Conservation (phyloP, 805 yeast genomes). For the Ascoidea asiatica region DNA sequence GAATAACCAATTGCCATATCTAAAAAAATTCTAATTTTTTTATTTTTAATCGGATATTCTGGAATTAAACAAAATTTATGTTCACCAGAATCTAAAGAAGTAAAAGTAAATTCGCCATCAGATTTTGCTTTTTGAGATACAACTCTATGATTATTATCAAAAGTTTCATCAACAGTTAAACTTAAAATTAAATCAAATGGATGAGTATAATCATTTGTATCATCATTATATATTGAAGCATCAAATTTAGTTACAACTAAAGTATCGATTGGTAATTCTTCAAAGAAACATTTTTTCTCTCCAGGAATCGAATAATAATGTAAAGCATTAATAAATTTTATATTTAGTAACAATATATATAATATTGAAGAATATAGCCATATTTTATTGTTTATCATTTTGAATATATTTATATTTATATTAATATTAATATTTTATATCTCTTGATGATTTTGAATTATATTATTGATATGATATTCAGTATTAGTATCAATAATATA, state of each 20-base stretch:
- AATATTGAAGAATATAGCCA: too few species aligned
- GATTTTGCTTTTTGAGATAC: slow-evolving; percentile 50
- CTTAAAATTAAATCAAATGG: slow-evolving; percentile 30
- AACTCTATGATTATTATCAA: slow-evolving; percentile 73
- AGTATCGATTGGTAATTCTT: slow-evolving; percentile 67
- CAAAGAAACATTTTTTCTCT: slow-evolving; percentile 70
- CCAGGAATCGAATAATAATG: slow-evolving; percentile 75
- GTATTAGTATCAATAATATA: too few species aligned
- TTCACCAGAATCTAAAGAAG: slow-evolving; percentile 74
- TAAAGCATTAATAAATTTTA: slow-evolving; percentile 27
- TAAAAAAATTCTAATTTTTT: slow-evolving; percentile 55
- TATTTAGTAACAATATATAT: too few species aligned
- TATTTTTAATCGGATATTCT: slow-evolving; percentile 22
- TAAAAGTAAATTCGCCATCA: slow-evolving; percentile 61
- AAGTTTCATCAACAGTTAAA: slow-evolving; percentile 38
- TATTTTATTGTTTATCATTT: too few species aligned
- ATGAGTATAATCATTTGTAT: slow-evolving; percentile 35
- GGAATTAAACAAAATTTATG: slow-evolving; percentile 72
- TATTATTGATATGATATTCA: too few species aligned
- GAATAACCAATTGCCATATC: slow-evolving; percentile 63
- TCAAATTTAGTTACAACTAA: slow-evolving; percentile 69
- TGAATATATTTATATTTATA: too few species aligned
- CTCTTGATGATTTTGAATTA: too few species aligned
- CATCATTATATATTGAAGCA: slow-evolving; percentile 45
- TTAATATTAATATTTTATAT: too few species aligned